Evolutionary conservation across 2,329 filamentous ascomycete genomes (phyloP).

Genomic region (Rutstroemia sp.): DNA sequence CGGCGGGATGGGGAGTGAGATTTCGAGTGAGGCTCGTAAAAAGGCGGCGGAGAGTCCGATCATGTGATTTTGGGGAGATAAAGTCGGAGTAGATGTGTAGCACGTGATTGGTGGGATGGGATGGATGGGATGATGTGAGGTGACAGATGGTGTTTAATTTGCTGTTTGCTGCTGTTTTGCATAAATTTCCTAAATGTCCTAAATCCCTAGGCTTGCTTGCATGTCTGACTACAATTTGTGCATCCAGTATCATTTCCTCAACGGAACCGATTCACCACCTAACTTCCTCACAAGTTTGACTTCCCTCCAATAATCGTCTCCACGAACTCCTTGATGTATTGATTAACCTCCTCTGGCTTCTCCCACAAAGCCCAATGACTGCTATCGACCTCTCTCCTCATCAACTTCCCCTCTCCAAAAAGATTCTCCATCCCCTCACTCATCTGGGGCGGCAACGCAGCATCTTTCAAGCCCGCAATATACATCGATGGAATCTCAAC

Average conservation of each 20-base stretch:
- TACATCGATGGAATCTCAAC: conserved; percentile 64
- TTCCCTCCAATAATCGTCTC: conserved; percentile 8
- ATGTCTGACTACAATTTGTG: too few species aligned
- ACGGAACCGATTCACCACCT: background rate
- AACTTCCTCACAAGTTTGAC: background rate
- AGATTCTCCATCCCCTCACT: conserved; percentile 61
- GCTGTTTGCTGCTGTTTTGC: too few species aligned
- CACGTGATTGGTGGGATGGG: too few species aligned
- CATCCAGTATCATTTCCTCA: background rate
- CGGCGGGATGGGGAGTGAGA: too few species aligned
- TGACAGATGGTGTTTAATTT: too few species aligned
- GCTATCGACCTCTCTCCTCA: conserved; percentile 56
- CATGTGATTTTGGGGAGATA: too few species aligned
- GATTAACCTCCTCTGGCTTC: conserved; percentile 63
- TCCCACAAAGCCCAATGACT: conserved; percentile 82
- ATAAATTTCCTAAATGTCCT: too few species aligned
- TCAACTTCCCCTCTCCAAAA: conserved; percentile 43
- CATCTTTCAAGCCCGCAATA: conserved; percentile 64
- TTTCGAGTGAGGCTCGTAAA: too few species aligned
- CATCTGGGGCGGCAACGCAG: conserved; percentile 65
- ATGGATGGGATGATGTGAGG: too few species aligned
- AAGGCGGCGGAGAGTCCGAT: too few species aligned
- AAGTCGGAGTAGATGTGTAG: too few species aligned
- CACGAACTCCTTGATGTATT: conserved; percentile 37
- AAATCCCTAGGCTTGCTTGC: too few species aligned